Evolutionary conservation across 805 yeast genomes (phyloP).

Genomic region (Zygosaccharomyces kombuchaensis): DNA sequence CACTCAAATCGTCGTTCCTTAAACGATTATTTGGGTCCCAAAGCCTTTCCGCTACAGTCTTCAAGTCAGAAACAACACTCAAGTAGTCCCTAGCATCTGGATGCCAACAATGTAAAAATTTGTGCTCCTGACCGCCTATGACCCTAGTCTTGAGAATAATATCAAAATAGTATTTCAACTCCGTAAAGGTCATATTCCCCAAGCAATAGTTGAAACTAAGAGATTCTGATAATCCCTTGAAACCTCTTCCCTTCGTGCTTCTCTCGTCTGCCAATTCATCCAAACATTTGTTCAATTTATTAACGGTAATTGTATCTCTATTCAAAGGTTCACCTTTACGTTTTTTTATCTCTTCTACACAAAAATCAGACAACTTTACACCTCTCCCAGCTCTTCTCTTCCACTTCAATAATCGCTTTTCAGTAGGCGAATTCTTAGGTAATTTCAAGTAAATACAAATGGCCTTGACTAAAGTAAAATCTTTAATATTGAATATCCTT

Average conservation of each 20-base stretch:
- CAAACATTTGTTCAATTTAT: slow-evolving; percentile 45
- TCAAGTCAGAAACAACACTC: slow-evolving; percentile 61
- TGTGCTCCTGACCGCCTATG: slow-evolving; percentile 58
- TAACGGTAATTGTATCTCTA: slow-evolving; percentile 41
- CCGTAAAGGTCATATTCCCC: slow-evolving; percentile 52
- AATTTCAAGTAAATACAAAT: slow-evolving; percentile 52
- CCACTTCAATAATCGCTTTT: slow-evolving; percentile 46
- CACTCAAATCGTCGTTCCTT: slow-evolving; percentile 35
- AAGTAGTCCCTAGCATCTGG: slow-evolving; percentile 67
- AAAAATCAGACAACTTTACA: slow-evolving; percentile 45
- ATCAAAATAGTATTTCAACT: slow-evolving; percentile 64
- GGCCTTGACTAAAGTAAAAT: slow-evolving; percentile 50
- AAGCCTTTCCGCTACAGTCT: slow-evolving; percentile 55
- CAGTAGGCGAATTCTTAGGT: slow-evolving; percentile 59
- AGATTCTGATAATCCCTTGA: slow-evolving; percentile 21
- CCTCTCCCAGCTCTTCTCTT: slow-evolving; percentile 42
- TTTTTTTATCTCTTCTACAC: slow-evolving; percentile 45
- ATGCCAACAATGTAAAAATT: slow-evolving; percentile 63
- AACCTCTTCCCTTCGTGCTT: slow-evolving; percentile 17
- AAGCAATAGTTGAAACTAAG: slow-evolving; percentile 47
- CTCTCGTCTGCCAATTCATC: slow-evolving; percentile 40
- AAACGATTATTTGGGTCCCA: slow-evolving; percentile 47
- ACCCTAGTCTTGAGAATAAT: slow-evolving; percentile 57
- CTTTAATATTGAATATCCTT: slow-evolving; percentile 60
- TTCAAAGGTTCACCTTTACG: slow-evolving; percentile 43